Conservation (phyloP, 345 rosid genomes). For the Populus simonii region DNA sequence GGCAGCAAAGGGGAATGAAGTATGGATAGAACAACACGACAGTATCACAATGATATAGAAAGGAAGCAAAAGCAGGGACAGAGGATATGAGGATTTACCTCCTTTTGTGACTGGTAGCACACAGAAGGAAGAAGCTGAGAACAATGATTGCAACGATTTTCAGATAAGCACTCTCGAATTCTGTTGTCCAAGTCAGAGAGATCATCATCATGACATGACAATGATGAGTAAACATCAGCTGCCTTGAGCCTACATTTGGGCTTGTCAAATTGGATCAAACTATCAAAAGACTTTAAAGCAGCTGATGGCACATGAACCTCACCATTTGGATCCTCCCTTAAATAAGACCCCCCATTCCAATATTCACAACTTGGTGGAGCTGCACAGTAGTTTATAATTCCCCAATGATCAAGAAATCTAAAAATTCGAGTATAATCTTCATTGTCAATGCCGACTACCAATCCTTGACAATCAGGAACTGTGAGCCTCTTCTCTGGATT, state of each 20-base stretch:
- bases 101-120: conserved; percentile 84
- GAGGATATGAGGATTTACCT: conserved; percentile 40
- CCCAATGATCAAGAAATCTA: conserved; percentile 98
- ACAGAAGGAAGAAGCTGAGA: conserved; percentile 61
- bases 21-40: neutral
- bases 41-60: neutral
- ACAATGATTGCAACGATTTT: conserved; percentile 72
- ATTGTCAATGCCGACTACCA: conserved; percentile 48
- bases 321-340: conserved; percentile 81
- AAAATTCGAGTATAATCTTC: conserved; percentile 80
- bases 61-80: neutral
- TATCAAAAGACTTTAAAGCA: conserved; percentile 90
- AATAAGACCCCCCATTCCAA: conserved; percentile 54
- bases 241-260: conserved; percentile 85
- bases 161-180: conserved; percentile 84
- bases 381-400: conserved; percentile 89
- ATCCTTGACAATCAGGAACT: conserved; percentile 67
- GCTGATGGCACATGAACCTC: conserved; percentile 92
- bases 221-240: conserved; percentile 57
- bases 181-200: conserved; percentile 76
- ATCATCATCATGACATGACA: conserved; percentile 43
- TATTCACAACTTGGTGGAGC: conserved; percentile 45
- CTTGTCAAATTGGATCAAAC: conserved; percentile 96
- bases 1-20: neutral
- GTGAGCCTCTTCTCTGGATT: conserved; percentile 71